These are phyloP conservation scores for Trypanosoma boissoni DNA, from an alignment of 208 protist species.

Conservation along the genomic window DNA sequence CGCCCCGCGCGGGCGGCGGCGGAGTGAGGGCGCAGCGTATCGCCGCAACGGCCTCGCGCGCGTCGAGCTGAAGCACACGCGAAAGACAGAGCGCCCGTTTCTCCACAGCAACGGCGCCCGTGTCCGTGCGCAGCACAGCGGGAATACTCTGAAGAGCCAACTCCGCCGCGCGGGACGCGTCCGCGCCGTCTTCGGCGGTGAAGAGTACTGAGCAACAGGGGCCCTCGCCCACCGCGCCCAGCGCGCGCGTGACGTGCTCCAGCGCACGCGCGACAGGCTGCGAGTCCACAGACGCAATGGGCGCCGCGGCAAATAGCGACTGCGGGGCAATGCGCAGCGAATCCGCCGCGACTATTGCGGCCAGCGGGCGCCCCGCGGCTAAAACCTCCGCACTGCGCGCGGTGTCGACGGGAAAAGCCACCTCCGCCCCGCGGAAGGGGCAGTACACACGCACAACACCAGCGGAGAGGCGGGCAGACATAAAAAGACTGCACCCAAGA, in stretches of 20 bases:
- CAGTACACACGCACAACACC: slow-evolving; percentile 34
- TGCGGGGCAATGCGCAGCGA: neutral
- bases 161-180: slow-evolving; percentile 10
- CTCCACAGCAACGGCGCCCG: slow-evolving; percentile 28
- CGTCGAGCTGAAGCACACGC: slow-evolving; percentile 42
- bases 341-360: neutral
- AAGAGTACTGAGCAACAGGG: slow-evolving; percentile 23
- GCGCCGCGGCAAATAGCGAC: no score
- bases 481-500: slow-evolving; percentile 49
- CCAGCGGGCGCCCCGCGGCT: slow-evolving; percentile 7
- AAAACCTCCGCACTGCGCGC: slow-evolving; percentile 3
- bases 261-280: slow-evolving; percentile 3
- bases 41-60: slow-evolving; percentile 41
- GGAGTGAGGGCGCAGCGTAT: slow-evolving; percentile 29
- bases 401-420: slow-evolving; percentile 2
- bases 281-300: neutral
- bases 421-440: slow-evolving; percentile 29
- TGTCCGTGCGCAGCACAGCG: neutral
- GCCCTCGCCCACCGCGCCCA: neutral
- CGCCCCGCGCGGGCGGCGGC: no score
- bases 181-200: slow-evolving; percentile 23
- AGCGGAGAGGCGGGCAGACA: slow-evolving; percentile 22
- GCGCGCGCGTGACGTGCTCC: slow-evolving; percentile 3
- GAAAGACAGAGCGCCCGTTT: slow-evolving; percentile 36
- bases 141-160: neutral